phyloP scores from a whole-genome alignment of 768 basidiomycete genomes.

The Boletellus sp. region DNA sequence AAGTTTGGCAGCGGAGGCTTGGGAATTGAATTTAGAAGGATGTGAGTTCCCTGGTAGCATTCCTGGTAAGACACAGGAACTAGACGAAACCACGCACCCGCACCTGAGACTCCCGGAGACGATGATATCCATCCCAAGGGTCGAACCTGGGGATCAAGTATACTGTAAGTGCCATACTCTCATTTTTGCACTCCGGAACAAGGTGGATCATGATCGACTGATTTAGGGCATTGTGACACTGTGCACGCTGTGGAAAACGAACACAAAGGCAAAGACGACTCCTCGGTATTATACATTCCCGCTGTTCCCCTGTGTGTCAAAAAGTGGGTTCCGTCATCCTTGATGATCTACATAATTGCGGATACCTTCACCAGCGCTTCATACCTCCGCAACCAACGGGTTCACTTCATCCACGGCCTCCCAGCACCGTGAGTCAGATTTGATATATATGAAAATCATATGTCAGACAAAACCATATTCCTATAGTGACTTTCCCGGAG shows the following conservation, averaged over 20 bases:
- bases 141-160: slow-evolving; percentile 63
- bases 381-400: slow-evolving; percentile 49
- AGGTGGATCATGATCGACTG: not conserved
- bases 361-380: slow-evolving; percentile 33
- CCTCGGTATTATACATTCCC: slow-evolving; percentile 56
- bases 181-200: not conserved
- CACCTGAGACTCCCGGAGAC: slow-evolving; percentile 53
- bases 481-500: slow-evolving; percentile 49
- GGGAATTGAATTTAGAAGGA: slow-evolving; percentile 52
- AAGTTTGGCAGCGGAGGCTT: slow-evolving; percentile 45
- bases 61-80: slow-evolving; percentile 52
- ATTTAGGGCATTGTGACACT: slow-evolving; percentile 50
- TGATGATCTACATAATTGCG: not conserved
- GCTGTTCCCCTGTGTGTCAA: slow-evolving; percentile 48
- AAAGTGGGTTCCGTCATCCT: slow-evolving; percentile 35
- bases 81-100: slow-evolving; percentile 55
- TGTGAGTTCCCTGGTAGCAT: slow-evolving; percentile 53
- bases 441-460: too few species aligned
- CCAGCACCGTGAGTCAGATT: slow-evolving; percentile 44
- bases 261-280: slow-evolving; percentile 46
- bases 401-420: slow-evolving; percentile 44
- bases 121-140: slow-evolving; percentile 56
- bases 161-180: slow-evolving; percentile 45
- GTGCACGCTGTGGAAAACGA: slow-evolving; percentile 53
- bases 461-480: not conserved